Conservation (phyloP, 495 filamentous ascomycete genomes). For the Hypoxylon crocopeplum region DNA sequence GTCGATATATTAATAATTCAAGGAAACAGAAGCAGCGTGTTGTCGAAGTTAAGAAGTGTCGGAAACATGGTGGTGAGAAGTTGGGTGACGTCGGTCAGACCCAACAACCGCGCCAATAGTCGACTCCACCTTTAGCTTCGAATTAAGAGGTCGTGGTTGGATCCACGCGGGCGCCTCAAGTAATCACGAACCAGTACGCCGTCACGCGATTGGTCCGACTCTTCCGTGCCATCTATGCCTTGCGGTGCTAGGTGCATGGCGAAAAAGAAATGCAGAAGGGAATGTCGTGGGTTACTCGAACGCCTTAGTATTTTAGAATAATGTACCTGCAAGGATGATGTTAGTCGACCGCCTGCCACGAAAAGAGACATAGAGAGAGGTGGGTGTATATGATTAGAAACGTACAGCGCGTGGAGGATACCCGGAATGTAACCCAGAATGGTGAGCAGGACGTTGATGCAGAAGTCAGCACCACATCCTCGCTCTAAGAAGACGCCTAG, state of each 20-base stretch:
- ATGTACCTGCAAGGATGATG: constrained; percentile 47
- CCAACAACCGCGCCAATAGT: not conserved
- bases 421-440: constrained; percentile 83
- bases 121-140: constrained; percentile 1
- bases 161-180: constrained; percentile 28
- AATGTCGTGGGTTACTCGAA: constrained; percentile 5
- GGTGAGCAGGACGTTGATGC: constrained; percentile 88
- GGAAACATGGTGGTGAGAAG: constrained; percentile 7
- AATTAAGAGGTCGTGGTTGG: constrained; percentile 14
- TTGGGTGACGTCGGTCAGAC: constrained; percentile 32
- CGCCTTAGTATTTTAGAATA: constrained; percentile 55
- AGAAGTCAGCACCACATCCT: constrained; percentile 80
- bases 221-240: constrained; percentile 14
- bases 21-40: not conserved
- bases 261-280: constrained; percentile 11
- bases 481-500: constrained; percentile 91
- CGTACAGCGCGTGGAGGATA: constrained; percentile 74
- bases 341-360: constrained; percentile 12
- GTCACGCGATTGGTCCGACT: constrained; percentile 26
- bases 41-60: constrained; percentile 15
- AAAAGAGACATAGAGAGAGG: not conserved
- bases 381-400: constrained; percentile 8
- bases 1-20: constrained; percentile 2
- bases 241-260: constrained; percentile 27
- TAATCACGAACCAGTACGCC: constrained; percentile 23